Base-by-base conservation (phyloP, 768 basidiomycete genomes). In the Leccinum rimulosum region DNA sequence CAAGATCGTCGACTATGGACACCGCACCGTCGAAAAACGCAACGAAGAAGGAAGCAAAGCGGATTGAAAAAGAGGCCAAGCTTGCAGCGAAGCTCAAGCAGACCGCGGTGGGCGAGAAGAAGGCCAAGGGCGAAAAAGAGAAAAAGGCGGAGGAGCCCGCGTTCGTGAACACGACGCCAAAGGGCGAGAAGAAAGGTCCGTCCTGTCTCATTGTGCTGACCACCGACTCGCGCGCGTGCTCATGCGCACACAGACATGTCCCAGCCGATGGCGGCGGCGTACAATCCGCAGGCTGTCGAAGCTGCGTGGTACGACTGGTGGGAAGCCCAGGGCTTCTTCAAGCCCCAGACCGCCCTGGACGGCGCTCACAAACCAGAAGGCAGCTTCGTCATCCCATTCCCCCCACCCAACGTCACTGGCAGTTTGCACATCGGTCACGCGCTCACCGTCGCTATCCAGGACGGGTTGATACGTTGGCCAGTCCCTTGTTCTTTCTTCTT, bases 301-400 rank as follows among this genome's bases (percentile, higher is more conserved):
- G 81, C 95, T 0, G 88, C 93, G 2, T 98, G 97, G 93, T 98
- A 98, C 66, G 93, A 96, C 66, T 98, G 97, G 97, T 98, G 96
- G 96, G 79, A 85, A 38, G 82, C 85, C 3, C 82, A 94, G 67
- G 95, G 93, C 4, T 96, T 88, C 79, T 97, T 96, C 84, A 84
- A 86, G 64, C 94, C 96, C 3, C 81, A 83, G 59, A 74, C 83
- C 15, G 79, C 79, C 0, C 68, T 79, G 0, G 80, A 88, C 54
- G 87, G 86, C 11, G 77, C 82, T 15, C 73, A 79, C 52, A 84
- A 85, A 53, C 77, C 82, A 1, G 84, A 89, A 40, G 89, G 87
- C 28, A 69, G 77, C 12, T 98, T 98, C 70, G 86, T 95, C 60
- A 84, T 99, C 28, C 91, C 95, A 0, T 81, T 86, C 0, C 97